These are phyloP conservation scores for Apiospora aurea DNA, from an alignment of 2,329 filamentous ascomycete genomes.

Conservation along the genomic window DNA sequence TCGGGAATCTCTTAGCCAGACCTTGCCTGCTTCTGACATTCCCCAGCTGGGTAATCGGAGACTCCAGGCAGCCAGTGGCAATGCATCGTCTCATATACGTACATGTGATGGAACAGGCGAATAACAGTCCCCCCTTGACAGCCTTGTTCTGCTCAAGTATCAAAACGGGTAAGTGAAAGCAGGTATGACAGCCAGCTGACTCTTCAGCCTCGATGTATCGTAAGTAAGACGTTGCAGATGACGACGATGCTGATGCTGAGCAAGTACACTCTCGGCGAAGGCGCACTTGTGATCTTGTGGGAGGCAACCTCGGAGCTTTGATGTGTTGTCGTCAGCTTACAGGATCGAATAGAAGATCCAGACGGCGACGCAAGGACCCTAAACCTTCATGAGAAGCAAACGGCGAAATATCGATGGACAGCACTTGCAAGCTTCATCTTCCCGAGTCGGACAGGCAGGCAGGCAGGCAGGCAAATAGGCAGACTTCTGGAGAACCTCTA, in stretches of 20 bases:
- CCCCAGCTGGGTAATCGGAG: neutral
- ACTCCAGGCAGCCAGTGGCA: constrained; percentile 6
- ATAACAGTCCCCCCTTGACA: neutral
- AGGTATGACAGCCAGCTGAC: constrained; percentile 11
- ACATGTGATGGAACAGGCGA: neutral
- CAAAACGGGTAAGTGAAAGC: neutral
- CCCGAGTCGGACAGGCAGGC: neutral
- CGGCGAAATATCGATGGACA: neutral
- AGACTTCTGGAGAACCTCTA: neutral
- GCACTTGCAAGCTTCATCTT: neutral
- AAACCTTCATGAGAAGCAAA: neutral
- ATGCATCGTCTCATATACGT: neutral
- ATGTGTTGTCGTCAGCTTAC: constrained; percentile 20
- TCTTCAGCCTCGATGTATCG: constrained; percentile 7
- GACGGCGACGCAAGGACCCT: neutral
- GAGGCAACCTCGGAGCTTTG: constrained; percentile 17
- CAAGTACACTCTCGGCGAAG: neutral
- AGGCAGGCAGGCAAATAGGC: neutral
- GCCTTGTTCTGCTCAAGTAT: neutral
- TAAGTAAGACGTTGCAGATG: neutral
- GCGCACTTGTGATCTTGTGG: constrained; percentile 8
- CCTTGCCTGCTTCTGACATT: neutral
- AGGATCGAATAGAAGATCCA: neutral
- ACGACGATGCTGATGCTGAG: neutral
- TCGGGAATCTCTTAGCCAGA: neutral